phyloP scores from a whole-genome alignment of 441 rosid genomes.

The Iberis amara region DNA sequence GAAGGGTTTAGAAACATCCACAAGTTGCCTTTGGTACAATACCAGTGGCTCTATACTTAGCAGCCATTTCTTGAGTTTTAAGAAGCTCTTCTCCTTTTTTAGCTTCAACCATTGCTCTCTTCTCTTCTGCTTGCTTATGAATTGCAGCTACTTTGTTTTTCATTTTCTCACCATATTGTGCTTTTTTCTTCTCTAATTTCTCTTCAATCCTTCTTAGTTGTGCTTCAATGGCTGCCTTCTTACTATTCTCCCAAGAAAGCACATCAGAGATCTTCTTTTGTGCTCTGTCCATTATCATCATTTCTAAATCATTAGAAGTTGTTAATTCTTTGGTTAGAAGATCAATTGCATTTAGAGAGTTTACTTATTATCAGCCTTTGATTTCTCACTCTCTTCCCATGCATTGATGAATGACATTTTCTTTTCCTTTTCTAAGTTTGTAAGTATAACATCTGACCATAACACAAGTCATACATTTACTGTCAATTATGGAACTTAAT shows the following conservation, averaged over 20 bases:
- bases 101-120: constrained; percentile 74
- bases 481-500: background rate
- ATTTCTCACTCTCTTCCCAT: constrained; percentile 80
- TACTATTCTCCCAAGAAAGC: constrained; percentile 75
- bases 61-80: constrained; percentile 73
- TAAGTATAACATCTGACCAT: constrained; percentile 59
- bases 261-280: constrained; percentile 58
- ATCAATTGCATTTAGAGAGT: background rate
- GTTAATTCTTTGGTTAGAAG: too few relatives aligned
- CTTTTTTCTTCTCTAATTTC: constrained; percentile 68
- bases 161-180: constrained; percentile 71
- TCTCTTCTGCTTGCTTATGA: constrained; percentile 76
- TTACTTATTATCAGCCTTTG: constrained; percentile 78
- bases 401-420: constrained; percentile 56
- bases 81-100: constrained; percentile 65
- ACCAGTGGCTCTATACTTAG: constrained; percentile 74
- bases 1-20: constrained; percentile 54
- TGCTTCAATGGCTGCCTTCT: constrained; percentile 64
- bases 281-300: constrained; percentile 42
- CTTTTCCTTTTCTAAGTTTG: constrained; percentile 64
- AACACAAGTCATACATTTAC: constrained; percentile 7
- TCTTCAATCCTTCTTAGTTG: constrained; percentile 42
- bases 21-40: constrained; percentile 52
- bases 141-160: constrained; percentile 60
- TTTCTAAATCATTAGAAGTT: background rate